Conservation (phyloP, 768 basidiomycete species). For the Daedalea quercina region DNA sequence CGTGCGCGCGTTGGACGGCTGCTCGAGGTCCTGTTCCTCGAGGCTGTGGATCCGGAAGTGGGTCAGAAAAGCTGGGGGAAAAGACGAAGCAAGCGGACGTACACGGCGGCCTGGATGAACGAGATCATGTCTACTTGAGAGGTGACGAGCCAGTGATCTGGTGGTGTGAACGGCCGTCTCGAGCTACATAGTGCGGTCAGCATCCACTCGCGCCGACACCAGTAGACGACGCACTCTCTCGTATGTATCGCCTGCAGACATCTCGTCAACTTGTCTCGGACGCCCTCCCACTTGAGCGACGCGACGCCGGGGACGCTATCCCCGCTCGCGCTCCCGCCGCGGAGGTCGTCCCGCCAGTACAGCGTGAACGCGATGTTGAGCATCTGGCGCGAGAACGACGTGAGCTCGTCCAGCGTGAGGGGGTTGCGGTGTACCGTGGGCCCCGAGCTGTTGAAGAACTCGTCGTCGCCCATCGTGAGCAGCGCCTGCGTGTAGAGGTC, state of each 20-base stretch:
- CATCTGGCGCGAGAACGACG: conserved; percentile 66
- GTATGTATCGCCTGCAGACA: conserved; percentile 81
- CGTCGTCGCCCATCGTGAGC: conserved; percentile 92
- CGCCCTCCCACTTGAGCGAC: conserved; percentile 52
- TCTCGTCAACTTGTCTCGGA: conserved; percentile 68
- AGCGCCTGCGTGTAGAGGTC: conserved; percentile 82
- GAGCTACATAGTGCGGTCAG: conserved; percentile 46
- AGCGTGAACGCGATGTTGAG: conserved; percentile 81
- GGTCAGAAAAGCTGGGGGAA: not conserved
- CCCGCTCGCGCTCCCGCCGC: conserved; percentile 26
- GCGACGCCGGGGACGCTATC: conserved; percentile 35
- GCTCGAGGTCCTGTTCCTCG: conserved; percentile 55
- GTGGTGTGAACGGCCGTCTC: conserved; percentile 72
- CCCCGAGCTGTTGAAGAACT: conserved; percentile 76
- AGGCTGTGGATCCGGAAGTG: conserved; percentile 32
- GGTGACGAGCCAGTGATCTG: conserved; percentile 78
- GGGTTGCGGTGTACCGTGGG: conserved; percentile 59
- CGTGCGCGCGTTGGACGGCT: conserved; percentile 18
- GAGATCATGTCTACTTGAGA: conserved; percentile 50
- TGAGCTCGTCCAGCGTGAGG: conserved; percentile 75
- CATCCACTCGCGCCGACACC: not conserved
- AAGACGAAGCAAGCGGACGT: conserved; percentile 20
- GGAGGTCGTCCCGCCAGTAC: conserved; percentile 55
- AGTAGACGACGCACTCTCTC: conserved; percentile 62
- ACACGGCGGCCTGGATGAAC: conserved; percentile 88